Evolutionary conservation across 164 flowering plant species (phyloP).

Genomic region (Umbellularia californica): DNA sequence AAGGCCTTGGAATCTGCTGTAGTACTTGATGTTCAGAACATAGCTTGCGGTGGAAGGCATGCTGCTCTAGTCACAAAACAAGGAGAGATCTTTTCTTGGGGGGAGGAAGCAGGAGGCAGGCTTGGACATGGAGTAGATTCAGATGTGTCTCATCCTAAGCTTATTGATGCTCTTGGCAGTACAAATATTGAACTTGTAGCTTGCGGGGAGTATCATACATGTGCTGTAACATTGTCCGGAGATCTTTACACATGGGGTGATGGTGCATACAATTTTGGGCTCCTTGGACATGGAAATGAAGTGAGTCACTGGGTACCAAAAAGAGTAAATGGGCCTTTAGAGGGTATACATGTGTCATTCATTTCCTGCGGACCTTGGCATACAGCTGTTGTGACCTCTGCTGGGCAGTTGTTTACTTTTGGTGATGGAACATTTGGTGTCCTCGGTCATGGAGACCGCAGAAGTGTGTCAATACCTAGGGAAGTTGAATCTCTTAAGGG

Average conservation of each 20-base stretch:
- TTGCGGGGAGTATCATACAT: constrained; percentile 93
- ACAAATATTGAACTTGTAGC: constrained; percentile 88
- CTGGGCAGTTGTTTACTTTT: constrained; percentile 94
- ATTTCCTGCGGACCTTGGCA: constrained; percentile 99
- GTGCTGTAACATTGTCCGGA: constrained; percentile 97
- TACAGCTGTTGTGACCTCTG: constrained; percentile 93
- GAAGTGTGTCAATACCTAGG: constrained; percentile 75
- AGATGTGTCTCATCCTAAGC: constrained; percentile 92
- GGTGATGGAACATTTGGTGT: constrained; percentile 99
- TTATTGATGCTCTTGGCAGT: constrained; percentile 75
- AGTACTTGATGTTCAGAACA: constrained; percentile 93
- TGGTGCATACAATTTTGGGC: constrained; percentile 83
- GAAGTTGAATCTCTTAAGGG: constrained; percentile 98
- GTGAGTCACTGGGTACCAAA: constrained; percentile 98
- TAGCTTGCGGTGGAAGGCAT: constrained; percentile 95
- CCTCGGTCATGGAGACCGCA: constrained; percentile 92
- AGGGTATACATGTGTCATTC: constrained; percentile 89
- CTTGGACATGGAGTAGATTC: constrained; percentile 98
- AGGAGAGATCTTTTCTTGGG: constrained; percentile 98
- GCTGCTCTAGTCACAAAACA: constrained; percentile 93
- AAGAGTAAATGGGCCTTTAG: constrained; percentile 88
- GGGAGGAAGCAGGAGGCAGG: constrained; percentile 95
- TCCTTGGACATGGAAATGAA: constrained; percentile 92
- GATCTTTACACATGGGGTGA: constrained; percentile 98
- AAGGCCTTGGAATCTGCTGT: constrained; percentile 93